Evolutionary conservation across 164 flowering plant genomes (phyloP).

Genomic region (Nymphaea colorata): DNA sequence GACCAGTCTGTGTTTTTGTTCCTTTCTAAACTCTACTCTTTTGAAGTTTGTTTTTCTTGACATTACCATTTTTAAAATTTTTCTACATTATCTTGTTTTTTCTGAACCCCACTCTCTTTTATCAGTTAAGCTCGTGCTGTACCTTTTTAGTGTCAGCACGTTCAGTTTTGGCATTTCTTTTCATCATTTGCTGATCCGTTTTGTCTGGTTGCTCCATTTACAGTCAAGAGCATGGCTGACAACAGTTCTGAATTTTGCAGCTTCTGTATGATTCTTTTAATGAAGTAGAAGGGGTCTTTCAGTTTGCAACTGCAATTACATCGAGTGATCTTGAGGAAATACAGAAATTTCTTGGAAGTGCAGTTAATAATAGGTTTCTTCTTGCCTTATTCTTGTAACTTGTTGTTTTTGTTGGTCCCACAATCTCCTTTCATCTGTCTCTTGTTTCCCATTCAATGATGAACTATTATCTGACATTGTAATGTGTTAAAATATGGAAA

Average conservation of each 20-base stretch:
- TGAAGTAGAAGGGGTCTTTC: slow-evolving; percentile 71
- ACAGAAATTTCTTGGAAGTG: slow-evolving; percentile 75
- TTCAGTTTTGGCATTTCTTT: not conserved
- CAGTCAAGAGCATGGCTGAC: not conserved
- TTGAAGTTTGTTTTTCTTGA: too few species aligned
- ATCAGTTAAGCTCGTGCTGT: too few species aligned
- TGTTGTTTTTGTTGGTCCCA: not conserved
- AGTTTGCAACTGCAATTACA: slow-evolving; percentile 75
- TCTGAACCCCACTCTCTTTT: too few species aligned
- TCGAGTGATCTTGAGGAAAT: slow-evolving; percentile 91
- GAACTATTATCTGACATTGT: too few species aligned
- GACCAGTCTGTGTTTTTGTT: too few species aligned
- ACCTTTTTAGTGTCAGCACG: too few species aligned
- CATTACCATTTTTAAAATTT: too few species aligned
- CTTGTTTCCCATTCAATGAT: not conserved
- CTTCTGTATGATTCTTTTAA: slow-evolving; percentile 68
- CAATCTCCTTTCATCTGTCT: not conserved
- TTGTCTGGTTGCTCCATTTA: not conserved
- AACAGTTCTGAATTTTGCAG: slow-evolving; percentile 28
- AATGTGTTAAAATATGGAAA: too few species aligned
- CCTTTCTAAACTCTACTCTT: too few species aligned
- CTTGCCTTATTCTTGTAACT: not conserved
- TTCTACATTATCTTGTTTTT: too few species aligned
- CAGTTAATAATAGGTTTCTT: slow-evolving; percentile 64
- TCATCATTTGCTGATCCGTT: not conserved